Conservation (phyloP, 306 rosid genomes). For the cucumber (Cucumis sativus) region Cucumber_9930_V3 NC_026656.2:1279501-1280000, state of each 20-base stretch:
- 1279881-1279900: background rate
- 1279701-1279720: slow-evolving; percentile 16
- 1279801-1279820: background rate
- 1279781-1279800: background rate
- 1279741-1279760: background rate
- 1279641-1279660: slow-evolving; percentile 48
- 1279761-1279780: background rate
- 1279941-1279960: background rate
- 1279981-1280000: background rate
- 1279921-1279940: background rate
- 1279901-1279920: background rate
- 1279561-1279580: slow-evolving; percentile 40
- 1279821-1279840: background rate
- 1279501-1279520: no score
- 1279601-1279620: slow-evolving; percentile 73
- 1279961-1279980: background rate
- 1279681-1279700: slow-evolving; percentile 81
- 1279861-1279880: background rate
- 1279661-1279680: slow-evolving; percentile 76
- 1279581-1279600: slow-evolving; percentile 61
- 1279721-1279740: background rate
- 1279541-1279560: no score
- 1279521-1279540: no score
- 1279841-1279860: background rate
- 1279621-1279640: slow-evolving; percentile 50